Percentiles rank a stretch among this genome's conserved stretches.
phyloP scores from a whole-genome alignment of 73 alveolate genomes.

The Paramecium primaurelia region DNA sequence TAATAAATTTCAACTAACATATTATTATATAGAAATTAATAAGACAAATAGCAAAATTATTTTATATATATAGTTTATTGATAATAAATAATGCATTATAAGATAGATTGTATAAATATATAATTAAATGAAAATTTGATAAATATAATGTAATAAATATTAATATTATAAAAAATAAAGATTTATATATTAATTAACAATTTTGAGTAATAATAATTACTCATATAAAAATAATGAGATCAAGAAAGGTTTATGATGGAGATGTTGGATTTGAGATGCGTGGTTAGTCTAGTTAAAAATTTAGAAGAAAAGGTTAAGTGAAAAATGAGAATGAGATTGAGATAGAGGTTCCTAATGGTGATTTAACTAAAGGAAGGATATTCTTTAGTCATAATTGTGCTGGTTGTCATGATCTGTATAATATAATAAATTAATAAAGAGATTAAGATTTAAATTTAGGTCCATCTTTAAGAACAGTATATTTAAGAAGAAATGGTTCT shows the following conservation, averaged over 20 bases:
- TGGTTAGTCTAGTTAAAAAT: neutral
- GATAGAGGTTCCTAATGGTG: neutral
- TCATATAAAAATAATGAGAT: neutral
- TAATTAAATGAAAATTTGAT: too few relatives aligned
- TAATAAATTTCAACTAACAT: too few relatives aligned
- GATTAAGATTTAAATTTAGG: neutral
- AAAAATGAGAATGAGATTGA: neutral
- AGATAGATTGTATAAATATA: too few relatives aligned
- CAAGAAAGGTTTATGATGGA: neutral
- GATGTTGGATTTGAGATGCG: slow-evolving; percentile 3
- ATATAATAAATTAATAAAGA: neutral
- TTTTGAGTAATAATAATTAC: neutral
- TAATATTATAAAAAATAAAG: neutral
- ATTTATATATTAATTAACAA: neutral
- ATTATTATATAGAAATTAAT: too few relatives aligned
- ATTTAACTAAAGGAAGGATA: neutral
- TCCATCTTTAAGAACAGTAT: slow-evolving; percentile 7
- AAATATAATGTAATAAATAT: too few relatives aligned
- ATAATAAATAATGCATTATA: too few relatives aligned
- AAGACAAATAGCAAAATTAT: too few relatives aligned
- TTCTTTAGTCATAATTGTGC: neutral
- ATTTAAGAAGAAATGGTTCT: neutral
- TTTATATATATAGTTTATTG: too few relatives aligned
- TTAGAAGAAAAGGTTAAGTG: neutral
- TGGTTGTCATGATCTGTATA: neutral